Base-by-base conservation (phyloP, 805 yeast species). In the Candida chauliodis region DNA sequence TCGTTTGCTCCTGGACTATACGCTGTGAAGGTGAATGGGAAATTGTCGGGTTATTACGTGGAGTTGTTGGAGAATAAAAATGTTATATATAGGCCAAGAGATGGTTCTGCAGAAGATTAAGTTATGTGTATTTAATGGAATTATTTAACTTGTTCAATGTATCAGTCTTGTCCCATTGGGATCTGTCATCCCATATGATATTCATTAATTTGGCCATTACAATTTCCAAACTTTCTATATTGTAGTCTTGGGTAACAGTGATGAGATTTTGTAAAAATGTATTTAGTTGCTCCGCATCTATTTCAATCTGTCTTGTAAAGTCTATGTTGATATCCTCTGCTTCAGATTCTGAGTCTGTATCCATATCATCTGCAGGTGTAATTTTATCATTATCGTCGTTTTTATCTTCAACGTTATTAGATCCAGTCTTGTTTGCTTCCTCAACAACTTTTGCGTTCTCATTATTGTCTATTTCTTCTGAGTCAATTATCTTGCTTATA, bases 21-120 rank as follows among this genome's bases (percentile, higher is more conserved):
- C 51, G 99, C 99, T 1, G 95, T 90, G 21, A 86, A 91, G 54
- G 91, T 93, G 5, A 83, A 80, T 49, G 99, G 99, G 24, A 81
- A 87, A 51, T 67, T 93, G 35, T 97, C 98, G 1, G 86, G 84
- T 6, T 96, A 91, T 47, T 79, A 88, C 25, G 75, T 84, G 6
- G 79, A 76, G 30, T 84, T 81, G 38, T 67, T 93, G 53, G 81
- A 79, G 28, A 75, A 75, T 11, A 84, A 81, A 48, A 87, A 86
- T n/a, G 75, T 85, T 30, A 78, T 78, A 38, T 93, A 93, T 61
- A 77, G 97, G 45, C 98, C 99, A 25, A 76, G 99, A 61, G 99
- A 93, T 58, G 99, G 99, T 24, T 75, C 84, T 60, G 90, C 81
- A 33, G 77, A 75, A 39, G 86, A 81, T 55, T 79, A 52, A 48